These are phyloP conservation scores for Candida gorgasii DNA, from an alignment of 805 yeast species.

Conservation along the genomic window DNA sequence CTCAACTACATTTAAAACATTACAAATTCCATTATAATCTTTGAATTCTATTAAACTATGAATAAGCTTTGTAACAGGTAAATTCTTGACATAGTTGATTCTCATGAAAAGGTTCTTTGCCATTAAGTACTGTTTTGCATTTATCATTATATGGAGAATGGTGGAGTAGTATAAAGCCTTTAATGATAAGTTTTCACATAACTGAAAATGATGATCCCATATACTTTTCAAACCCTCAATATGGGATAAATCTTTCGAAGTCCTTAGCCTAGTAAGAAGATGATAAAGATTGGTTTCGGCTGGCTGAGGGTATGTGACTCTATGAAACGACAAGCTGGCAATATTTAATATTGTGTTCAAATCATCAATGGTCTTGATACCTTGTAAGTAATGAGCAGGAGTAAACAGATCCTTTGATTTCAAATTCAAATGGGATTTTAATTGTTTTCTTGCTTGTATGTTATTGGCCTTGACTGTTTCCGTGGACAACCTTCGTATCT, in stretches of 20 bases:
- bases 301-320: constrained; percentile 1
- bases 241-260: neutral
- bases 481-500: neutral
- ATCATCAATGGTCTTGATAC: neutral
- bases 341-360: neutral
- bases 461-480: neutral
- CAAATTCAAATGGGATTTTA: neutral
- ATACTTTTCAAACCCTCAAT: constrained; percentile 19
- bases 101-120: constrained; percentile 18
- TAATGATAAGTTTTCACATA: neutral
- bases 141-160: constrained; percentile 23
- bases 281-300: constrained; percentile 1
- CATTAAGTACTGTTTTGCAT: constrained; percentile 22
- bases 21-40: constrained; percentile 25
- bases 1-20: constrained; percentile 15
- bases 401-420: neutral
- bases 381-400: constrained; percentile 1
- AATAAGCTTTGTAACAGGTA: constrained; percentile 24
- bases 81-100: constrained; percentile 1
- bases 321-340: constrained; percentile 2
- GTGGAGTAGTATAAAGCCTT: constrained; percentile 21
- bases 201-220: constrained; percentile 16
- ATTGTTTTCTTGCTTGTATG: neutral
- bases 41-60: constrained; percentile 16
- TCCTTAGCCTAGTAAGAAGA: neutral